Percentiles rank a stretch among this genome's conserved stretches.
Conservation (phyloP, 106 monocot species). For the Apostasia ramifera region DNA sequence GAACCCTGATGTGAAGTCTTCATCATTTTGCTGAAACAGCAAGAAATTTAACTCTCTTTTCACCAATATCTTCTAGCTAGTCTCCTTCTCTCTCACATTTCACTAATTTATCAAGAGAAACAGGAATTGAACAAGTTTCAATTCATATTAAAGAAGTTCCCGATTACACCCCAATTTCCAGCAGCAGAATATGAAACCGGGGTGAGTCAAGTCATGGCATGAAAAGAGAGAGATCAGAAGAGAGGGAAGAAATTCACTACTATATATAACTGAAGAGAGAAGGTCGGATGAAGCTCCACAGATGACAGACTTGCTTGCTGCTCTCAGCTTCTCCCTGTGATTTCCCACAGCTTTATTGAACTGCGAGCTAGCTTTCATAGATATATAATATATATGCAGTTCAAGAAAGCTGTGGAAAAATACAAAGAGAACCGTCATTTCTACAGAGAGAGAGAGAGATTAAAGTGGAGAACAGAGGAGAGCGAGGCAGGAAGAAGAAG, state of each 20-base stretch:
- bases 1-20: too few species aligned
- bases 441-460: too few species aligned
- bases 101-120: too few species aligned
- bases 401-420: slow-evolving; percentile 35
- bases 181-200: neutral
- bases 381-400: slow-evolving; percentile 31
- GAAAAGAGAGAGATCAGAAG: neutral
- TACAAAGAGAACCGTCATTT: neutral
- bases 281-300: neutral
- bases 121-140: neutral
- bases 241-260: neutral
- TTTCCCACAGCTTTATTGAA: slow-evolving; percentile 99
- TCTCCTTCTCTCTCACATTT: too few species aligned
- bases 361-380: slow-evolving; percentile 28
- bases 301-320: neutral
- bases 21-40: too few species aligned
- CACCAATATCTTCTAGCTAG: too few species aligned
- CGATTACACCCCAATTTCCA: neutral
- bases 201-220: neutral
- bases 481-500: neutral
- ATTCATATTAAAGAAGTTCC: neutral
- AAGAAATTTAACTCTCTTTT: too few species aligned
- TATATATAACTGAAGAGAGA: neutral
- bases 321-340: slow-evolving; percentile 50
- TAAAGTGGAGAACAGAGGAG: neutral